Percentiles rank a stretch among this genome's conserved stretches.
phyloP scores from a whole-genome alignment of 371 early-diverging fungal genomes.

The Mucor indicus region DNA sequence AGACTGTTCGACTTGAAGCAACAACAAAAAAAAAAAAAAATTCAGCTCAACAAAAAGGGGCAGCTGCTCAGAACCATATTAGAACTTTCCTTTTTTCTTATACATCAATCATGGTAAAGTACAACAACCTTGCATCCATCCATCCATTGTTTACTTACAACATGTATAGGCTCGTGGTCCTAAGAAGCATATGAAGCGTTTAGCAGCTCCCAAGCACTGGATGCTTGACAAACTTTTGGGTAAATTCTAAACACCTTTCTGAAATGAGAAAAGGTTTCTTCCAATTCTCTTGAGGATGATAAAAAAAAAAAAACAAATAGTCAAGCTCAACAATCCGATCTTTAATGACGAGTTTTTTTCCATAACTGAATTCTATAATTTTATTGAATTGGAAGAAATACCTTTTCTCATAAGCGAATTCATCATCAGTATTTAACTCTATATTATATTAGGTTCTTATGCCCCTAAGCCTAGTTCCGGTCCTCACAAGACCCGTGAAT shows the following conservation, averaged over 20 bases:
- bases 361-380: conserved; percentile 18
- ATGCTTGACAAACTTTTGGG: conserved; percentile 98
- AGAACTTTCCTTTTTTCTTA: conserved; percentile 10
- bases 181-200: conserved; percentile 99
- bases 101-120: conserved; percentile 17
- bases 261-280: too few species aligned
- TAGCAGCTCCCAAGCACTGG: conserved; percentile 99
- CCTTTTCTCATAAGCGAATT: background rate
- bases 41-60: background rate
- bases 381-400: too few species aligned
- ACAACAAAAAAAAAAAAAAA: background rate
- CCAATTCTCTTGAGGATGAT: conserved; percentile 28
- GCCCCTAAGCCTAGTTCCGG: conserved; percentile 98
- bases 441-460: conserved; percentile 45
- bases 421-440: too few species aligned
- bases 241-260: too few species aligned
- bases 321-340: conserved; percentile 50
- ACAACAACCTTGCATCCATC: conserved; percentile 18
- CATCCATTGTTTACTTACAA: conserved; percentile 6
- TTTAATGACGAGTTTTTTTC: conserved; percentile 27
- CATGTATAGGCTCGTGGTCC: conserved; percentile 92
- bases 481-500: conserved; percentile 93
- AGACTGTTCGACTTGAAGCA: too few species aligned
- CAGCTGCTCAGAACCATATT: too few species aligned
- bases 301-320: conserved; percentile 33